A percentile compares a stretch with the other conserved stretches of the same genome.
phyloP scores from a whole-genome alignment of 441 rosid species.

The Rhodomyrtus psidioides region DNA sequence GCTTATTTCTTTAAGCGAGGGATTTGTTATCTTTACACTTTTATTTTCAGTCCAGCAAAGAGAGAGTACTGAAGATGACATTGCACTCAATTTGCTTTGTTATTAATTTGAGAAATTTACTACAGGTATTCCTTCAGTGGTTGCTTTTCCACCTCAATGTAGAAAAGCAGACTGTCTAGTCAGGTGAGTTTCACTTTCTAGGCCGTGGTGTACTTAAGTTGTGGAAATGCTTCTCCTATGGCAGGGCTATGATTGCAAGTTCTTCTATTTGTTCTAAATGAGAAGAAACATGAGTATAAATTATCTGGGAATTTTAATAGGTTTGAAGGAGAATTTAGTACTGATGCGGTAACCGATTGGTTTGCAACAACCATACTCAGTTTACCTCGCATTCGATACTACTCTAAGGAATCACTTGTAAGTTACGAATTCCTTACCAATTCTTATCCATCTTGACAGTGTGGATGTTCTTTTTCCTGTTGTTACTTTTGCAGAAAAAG shows the following conservation, averaged over 20 bases:
- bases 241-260: constrained; percentile 1
- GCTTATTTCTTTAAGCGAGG: background rate
- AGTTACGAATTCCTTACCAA: background rate
- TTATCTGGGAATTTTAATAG: constrained; percentile 16
- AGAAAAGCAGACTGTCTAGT: constrained; percentile 54
- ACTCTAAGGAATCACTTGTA: constrained; percentile 91
- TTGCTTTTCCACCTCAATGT: constrained; percentile 78
- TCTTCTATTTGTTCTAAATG: background rate
- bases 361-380: constrained; percentile 60
- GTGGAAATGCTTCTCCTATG: background rate
- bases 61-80: background rate
- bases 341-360: constrained; percentile 87
- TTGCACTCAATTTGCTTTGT: background rate
- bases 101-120: background rate
- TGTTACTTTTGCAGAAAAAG: background rate
- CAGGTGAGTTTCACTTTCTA: constrained; percentile 44
- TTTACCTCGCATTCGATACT: constrained; percentile 83
- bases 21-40: background rate
- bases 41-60: background rate
- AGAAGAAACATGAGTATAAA: background rate
- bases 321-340: constrained; percentile 73
- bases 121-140: constrained; percentile 78
- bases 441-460: background rate
- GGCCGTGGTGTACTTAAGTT: background rate
- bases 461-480: background rate